Base-by-base conservation (phyloP, 257 asterid genomes). In the Solanum tarijense region DNA sequence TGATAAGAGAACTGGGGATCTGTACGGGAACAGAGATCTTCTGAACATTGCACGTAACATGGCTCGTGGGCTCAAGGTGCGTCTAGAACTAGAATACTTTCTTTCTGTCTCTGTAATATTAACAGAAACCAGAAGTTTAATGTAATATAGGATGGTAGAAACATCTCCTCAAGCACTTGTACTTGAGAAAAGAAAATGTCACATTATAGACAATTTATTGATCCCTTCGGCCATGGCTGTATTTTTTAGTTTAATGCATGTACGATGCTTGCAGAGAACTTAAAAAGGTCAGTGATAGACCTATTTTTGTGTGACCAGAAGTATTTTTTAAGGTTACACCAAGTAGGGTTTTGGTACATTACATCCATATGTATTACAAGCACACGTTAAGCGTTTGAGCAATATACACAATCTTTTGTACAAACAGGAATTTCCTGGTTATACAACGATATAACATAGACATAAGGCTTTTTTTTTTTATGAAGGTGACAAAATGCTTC, bases 1-100 rank as follows among this genome's bases (percentile, higher is more conserved):
- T 86, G 99, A 96, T 90, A 93, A 92, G 92, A 91, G 99, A 90
- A 96, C 98, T 43, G 99, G 99, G 88, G 99, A 97, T 90, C 99
- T 97, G 78, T 97, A 95, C 72, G 99, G 99, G 86, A 97, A 96
- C 89, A 90, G 96, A 43, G 98, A 96, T 91, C 92, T 97, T 58
- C 94, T 97, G 27, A 97, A 97, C 86, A 95, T 96, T 48, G 99
- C 99, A 78, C 98, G 96, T 35, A 97, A 94, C 89, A 96, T 97
- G 99, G 99, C 99, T 87, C 98, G 98, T 86, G 99, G 99, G 75
- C 96, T 96, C 88, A 97, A 97, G 93, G 98, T 97, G 48, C 38
- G 91, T 86, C 85, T 39, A 55, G 71, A 82, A 48, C 43, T 82
- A 48, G 21, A 82, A 5, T 82, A 8, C 38, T 27, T 78, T 85